Evolutionary conservation across 2,329 filamentous ascomycete genomes (phyloP).

Genomic region (Cladophialophora immunda): DNA sequence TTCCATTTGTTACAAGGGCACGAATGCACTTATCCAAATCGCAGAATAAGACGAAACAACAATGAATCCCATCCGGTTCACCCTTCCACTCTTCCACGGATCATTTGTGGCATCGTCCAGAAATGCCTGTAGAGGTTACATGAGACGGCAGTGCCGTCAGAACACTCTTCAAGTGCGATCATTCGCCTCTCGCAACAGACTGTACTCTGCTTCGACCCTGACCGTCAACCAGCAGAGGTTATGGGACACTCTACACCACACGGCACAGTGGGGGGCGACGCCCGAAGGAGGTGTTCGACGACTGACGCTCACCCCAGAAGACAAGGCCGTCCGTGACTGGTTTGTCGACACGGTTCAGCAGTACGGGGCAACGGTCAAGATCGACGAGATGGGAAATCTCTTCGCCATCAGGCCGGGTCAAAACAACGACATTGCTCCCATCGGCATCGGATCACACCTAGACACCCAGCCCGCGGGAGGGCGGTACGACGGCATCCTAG

Average conservation of each 20-base stretch:
- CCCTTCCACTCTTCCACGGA: neutral
- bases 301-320: constrained; percentile 73
- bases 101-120: neutral
- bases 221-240: constrained; percentile 10
- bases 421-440: constrained; percentile 64
- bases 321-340: constrained; percentile 78
- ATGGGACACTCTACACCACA: constrained; percentile 18
- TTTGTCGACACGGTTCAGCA: constrained; percentile 70
- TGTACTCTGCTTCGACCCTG: constrained; percentile 6
- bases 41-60: neutral
- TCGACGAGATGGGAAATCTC: constrained; percentile 82
- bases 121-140: neutral
- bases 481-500: constrained; percentile 78
- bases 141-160: neutral
- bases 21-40: neutral
- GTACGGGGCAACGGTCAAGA: constrained; percentile 71
- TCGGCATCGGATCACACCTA: constrained; percentile 74
- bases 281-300: constrained; percentile 55
- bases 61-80: neutral
- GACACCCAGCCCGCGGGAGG: constrained; percentile 70
- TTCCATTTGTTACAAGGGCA: neutral
- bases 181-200: neutral
- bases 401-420: constrained; percentile 75
- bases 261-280: constrained; percentile 13
- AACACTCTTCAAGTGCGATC: constrained; percentile 1